Percentiles rank a stretch among this genome's conserved stretches.
These are phyloP conservation scores for Pseudoscleropodium purum DNA, from an alignment of 225 moss, liverwort and hornwort species.

Conservation along the genomic window DNA sequence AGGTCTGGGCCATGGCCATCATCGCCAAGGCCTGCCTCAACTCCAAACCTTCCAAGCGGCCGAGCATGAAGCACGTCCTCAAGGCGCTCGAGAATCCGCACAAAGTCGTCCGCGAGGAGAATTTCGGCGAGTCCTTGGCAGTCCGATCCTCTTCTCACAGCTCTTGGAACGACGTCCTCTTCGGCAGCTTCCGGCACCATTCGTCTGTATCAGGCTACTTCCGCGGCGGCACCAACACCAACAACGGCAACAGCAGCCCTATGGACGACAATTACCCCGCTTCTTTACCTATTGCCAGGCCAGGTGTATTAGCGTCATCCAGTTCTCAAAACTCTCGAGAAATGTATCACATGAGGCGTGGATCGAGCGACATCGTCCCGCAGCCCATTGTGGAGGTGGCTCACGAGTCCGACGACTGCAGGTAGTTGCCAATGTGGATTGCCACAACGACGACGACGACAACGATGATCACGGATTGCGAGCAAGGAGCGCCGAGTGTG, in stretches of 20 bases:
- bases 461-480: neutral
- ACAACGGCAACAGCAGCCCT: neutral
- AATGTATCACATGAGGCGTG: conserved; percentile 35
- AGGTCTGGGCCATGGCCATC: conserved; percentile 98
- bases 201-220: conserved; percentile 24
- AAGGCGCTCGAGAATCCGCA: conserved; percentile 93
- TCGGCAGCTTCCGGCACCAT: conserved; percentile 82
- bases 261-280: conserved; percentile 16
- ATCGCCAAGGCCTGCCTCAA: conserved; percentile 90
- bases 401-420: conserved; percentile 25
- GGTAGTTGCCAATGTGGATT: conserved; percentile 2
- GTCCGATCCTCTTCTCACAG: conserved; percentile 62
- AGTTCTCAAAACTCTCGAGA: conserved; percentile 33
- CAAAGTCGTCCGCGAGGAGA: conserved; percentile 85
- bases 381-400: conserved; percentile 42
- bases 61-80: conserved; percentile 92
- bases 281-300: conserved; percentile 20
- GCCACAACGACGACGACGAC: neutral
- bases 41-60: conserved; percentile 71
- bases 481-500: neutral
- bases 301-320: conserved; percentile 17
- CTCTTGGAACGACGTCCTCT: conserved; percentile 87
- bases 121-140: conserved; percentile 67
- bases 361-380: conserved; percentile 24
- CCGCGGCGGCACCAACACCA: conserved; percentile 9